These are phyloP conservation scores for Fraxinus anomala DNA, from an alignment of 257 asterid species.

Conservation along the genomic window DNA sequence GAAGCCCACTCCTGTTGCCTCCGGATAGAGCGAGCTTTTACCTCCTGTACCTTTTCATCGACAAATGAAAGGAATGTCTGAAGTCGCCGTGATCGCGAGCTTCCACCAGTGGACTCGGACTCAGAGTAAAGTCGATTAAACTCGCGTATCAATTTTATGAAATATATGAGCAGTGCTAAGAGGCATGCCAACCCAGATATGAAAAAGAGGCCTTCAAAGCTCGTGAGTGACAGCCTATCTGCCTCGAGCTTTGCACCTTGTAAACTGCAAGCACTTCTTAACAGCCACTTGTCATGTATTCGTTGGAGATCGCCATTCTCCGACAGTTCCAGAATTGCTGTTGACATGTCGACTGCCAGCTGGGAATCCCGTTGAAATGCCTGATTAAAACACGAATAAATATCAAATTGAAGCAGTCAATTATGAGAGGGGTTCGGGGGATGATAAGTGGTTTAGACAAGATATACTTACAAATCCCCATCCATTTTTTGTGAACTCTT, in stretches of 20 bases:
- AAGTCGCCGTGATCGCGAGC: conserved; percentile 38
- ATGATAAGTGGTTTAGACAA: not conserved
- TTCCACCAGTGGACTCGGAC: conserved; percentile 20
- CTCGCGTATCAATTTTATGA: conserved; percentile 32
- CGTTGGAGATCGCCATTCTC: conserved; percentile 61
- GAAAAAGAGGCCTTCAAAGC: conserved; percentile 53
- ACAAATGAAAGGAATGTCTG: conserved; percentile 53
- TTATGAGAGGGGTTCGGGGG: not conserved
- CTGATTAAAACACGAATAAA: conserved; percentile 24
- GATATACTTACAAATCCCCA: conserved; percentile 73
- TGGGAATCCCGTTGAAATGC: conserved; percentile 64
- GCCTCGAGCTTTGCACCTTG: conserved; percentile 47
- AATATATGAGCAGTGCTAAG: conserved; percentile 46
- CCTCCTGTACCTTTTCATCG: conserved; percentile 52
- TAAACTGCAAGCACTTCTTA: conserved; percentile 54
- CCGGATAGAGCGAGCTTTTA: conserved; percentile 30
- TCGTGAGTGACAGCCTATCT: conserved; percentile 46
- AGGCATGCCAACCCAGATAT: conserved; percentile 48
- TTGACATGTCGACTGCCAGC: conserved; percentile 57
- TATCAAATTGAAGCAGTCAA: not conserved
- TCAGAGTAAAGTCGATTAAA: conserved; percentile 31
- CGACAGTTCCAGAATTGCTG: conserved; percentile 53
- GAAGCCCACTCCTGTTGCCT: conserved; percentile 36
- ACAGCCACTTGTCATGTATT: conserved; percentile 63
- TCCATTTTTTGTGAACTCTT: conserved; percentile 59